Evolutionary conservation across 257 asterid genomes (phyloP), one percentile per base, ranked within the genome.

Genomic region (Lycium ferocissimum): DNA sequence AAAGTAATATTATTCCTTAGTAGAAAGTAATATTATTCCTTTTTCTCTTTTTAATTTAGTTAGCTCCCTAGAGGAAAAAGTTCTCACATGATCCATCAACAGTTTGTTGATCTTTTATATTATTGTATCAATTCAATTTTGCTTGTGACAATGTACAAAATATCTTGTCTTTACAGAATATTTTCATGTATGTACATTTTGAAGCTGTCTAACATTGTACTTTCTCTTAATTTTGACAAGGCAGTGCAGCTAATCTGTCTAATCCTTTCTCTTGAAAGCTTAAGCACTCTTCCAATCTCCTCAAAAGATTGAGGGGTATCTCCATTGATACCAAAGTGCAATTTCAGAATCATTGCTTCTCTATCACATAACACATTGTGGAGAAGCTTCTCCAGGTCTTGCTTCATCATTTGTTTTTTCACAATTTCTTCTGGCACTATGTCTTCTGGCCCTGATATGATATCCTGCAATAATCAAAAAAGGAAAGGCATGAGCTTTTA

Each of bases 211-310:
- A 80, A 38, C 61, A 83, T 20, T 20, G 12, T 87, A 66, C 81
- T 59, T 81, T 88, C 81, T 18, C 89, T 76, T 85, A 92, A 38
- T 85, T 93, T 93, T 7, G 82, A 58, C 86, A 93, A 84, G 83
- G 96, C 97, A 79, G 67, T 85, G 80, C 87, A 78, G 56, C 85
- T 92, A 35, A 93, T 90, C 90, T 93, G 96, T 88, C 97, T 87
- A 73, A 93, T 91, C 87, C 96, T 91, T 88, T 92, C 97, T 88
- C 97, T 90, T 56, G 96, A 94, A 26, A 94, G 92, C 78, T 89
- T 85, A 49, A 92, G 37, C 22, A 80, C 33, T 80, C 84, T 89
- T 70, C 94, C 97, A 33, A 90, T 90, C 86, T 94, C 97, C 89
- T 94, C 95, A 49, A 91, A 92, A 13, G 97, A 90, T 84, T 84